These are phyloP conservation scores for Endoconidiophora laricicola DNA, from an alignment of 2,329 filamentous ascomycete genomes.

Conservation along the genomic window DNA sequence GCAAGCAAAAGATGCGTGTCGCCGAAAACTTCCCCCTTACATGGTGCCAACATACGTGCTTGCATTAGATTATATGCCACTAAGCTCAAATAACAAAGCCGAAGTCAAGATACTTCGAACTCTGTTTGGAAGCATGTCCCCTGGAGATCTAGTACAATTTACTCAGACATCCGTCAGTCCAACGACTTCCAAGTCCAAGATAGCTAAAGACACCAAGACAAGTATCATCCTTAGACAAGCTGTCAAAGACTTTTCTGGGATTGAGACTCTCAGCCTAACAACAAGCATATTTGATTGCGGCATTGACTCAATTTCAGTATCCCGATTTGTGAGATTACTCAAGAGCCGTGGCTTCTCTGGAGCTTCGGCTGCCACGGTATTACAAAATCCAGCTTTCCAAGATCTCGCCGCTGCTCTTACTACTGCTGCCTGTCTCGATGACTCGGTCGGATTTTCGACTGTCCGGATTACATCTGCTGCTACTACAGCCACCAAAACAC, in stretches of 20 bases:
- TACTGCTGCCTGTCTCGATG: too few species aligned
- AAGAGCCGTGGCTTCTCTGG: conserved; percentile 43
- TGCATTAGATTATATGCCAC: conserved; percentile 51
- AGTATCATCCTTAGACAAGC: conserved; percentile 32
- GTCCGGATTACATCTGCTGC: not conserved
- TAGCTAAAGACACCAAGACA: not conserved
- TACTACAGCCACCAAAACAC: not conserved
- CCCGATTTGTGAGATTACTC: conserved; percentile 49
- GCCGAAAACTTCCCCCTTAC: conserved; percentile 55
- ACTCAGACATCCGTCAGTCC: conserved; percentile 15
- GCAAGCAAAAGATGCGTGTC: conserved; percentile 45
- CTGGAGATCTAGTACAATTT: conserved; percentile 34
- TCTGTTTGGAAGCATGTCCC: conserved; percentile 45
- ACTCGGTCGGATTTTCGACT: too few species aligned
- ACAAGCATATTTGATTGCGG: conserved; percentile 74
- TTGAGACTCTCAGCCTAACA: conserved; percentile 28
- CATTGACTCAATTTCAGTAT: conserved; percentile 72
- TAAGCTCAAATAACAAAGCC: conserved; percentile 81
- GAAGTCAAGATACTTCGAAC: conserved; percentile 53
- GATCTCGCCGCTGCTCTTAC: conserved; percentile 28
- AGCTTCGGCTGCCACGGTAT: conserved; percentile 48
- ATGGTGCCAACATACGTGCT: conserved; percentile 85
- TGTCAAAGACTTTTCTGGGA: conserved; percentile 35
- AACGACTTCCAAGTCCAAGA: conserved; percentile 16
- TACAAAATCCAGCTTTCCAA: conserved; percentile 40